Evolutionary conservation across 192 early-diverging fungal species (phyloP), one percentile per base, ranked within the genome.

Genomic region (Podila minutissima): DNA sequence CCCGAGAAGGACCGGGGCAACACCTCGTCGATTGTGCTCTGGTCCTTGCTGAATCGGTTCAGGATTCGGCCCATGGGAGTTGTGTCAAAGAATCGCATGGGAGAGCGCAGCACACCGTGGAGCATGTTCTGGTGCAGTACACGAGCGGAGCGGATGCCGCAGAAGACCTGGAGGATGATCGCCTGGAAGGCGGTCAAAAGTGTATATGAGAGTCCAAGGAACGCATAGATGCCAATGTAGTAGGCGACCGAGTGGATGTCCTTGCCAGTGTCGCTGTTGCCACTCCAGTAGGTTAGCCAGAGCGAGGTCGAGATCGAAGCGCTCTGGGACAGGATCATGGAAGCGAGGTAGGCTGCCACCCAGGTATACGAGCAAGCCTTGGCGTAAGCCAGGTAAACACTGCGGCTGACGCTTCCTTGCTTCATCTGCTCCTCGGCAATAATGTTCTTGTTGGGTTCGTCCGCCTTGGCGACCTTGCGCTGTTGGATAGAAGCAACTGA

Each of bases 301-400:
- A 93, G 71, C 50, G 90, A 91, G 7, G 90, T 87, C 9, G 83
- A 71, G 20, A 93, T 89, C 29, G 87, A 88, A 65, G 86, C 82
- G 22, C 85, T 61, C 60, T 92, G 89, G 9, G 89, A 88, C 0
- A 85, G 37, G 28, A 93, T 38, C 74, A 90, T 86, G 26, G 92
- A 89, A 20, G 86, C 2, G 11, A 91, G 57, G 72, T 92, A 95
- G 26, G 91, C 13, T 37, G 68, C 59, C 2, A 95, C 90, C 41
- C 82, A 86, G n/a, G 59, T 37, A 58, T 86, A 48, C 0, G 92
- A 91, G 55, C 95, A 97, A 0, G 94, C 91, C 64, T 92, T 87
- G 49, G 91, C 88, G 75, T 99, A 99, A 2, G 92, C 86, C 26
- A 74, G 69, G 73, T 99, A 99, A 0, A 96, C 95, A n/a, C 76